phyloP scores from a whole-genome alignment of 352 stramenopile species.

The Pythium guiyangense region DNA sequence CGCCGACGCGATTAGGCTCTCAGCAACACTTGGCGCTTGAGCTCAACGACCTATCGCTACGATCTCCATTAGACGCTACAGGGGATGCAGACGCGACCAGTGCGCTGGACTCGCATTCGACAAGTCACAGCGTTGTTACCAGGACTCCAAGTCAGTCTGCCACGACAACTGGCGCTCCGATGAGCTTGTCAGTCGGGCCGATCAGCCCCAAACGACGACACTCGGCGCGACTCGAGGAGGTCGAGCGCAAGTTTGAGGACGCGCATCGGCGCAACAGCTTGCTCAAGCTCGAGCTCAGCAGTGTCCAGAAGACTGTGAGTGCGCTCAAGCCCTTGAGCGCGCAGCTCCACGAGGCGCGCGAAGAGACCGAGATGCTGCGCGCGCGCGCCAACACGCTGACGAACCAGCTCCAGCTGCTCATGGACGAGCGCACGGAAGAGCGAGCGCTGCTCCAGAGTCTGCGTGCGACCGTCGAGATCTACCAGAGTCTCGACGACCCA shows the following conservation, averaged over 20 bases:
- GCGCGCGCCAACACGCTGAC: constrained; percentile 23
- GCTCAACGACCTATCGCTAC: neutral
- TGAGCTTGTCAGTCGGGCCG: constrained; percentile 5
- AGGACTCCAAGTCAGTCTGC: no score
- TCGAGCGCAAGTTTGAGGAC: constrained; percentile 46
- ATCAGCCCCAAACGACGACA: constrained; percentile 19
- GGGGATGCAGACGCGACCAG: no score
- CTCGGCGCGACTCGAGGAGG: constrained; percentile 18
- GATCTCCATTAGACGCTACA: no score
- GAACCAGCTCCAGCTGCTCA: constrained; percentile 16
- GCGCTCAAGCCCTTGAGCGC: constrained; percentile 44
- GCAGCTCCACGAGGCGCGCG: constrained; percentile 24
- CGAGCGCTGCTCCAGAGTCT: constrained; percentile 56
- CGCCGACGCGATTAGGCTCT: neutral
- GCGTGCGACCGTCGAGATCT: constrained; percentile 48
- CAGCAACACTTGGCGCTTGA: neutral
- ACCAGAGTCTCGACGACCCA: constrained; percentile 55
- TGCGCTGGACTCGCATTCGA: no score
- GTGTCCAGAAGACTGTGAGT: constrained; percentile 43
- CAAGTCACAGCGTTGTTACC: no score
- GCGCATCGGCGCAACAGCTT: constrained; percentile 34
- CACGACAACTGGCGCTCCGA: no score
- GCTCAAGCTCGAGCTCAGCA: constrained; percentile 45
- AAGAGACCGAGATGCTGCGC: constrained; percentile 30
- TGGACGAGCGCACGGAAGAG: constrained; percentile 42